Evolutionary conservation across 2,329 filamentous ascomycete species (phyloP).

Genomic region (Lomentospora prolificans): DNA sequence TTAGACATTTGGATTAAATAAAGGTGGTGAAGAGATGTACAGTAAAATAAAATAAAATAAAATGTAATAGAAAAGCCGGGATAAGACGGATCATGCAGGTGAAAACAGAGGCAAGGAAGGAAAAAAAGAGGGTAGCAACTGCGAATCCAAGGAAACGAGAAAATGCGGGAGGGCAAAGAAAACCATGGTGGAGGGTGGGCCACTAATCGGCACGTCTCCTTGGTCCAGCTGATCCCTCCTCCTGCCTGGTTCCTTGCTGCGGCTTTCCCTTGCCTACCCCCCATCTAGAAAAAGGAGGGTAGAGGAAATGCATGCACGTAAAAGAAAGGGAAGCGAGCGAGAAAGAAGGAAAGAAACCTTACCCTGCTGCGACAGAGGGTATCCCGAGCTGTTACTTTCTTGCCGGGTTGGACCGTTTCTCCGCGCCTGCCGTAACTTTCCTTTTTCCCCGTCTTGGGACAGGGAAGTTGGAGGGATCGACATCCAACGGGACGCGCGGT

Average conservation of each 20-base stretch:
- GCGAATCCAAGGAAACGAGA: not conserved
- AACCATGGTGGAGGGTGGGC: not conserved
- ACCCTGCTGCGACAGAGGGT: no score
- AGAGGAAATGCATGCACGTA: not conserved
- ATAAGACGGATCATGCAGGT: not conserved
- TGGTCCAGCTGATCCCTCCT: not conserved
- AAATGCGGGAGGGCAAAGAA: not conserved
- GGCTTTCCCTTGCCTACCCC: not conserved
- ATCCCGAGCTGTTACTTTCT: no score
- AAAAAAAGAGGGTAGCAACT: not conserved
- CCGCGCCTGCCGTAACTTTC: no score
- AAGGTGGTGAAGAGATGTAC: no score
- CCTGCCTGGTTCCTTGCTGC: constrained; percentile 1
- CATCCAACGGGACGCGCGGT: no score
- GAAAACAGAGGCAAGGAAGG: not conserved
- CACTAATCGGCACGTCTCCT: not conserved
- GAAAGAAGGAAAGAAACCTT: not conserved
- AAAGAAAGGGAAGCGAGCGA: not conserved
- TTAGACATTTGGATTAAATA: no score
- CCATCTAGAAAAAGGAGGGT: not conserved
- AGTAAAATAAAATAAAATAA: not conserved
- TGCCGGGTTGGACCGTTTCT: no score
- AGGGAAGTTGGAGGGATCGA: no score
- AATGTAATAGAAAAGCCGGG: not conserved
- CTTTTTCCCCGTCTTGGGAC: no score